Percentiles rank a stretch among this genome's conserved stretches.
phyloP scores from a whole-genome alignment of 192 early-diverging fungal species.

The Jimgerdemannia lactiflua region DNA sequence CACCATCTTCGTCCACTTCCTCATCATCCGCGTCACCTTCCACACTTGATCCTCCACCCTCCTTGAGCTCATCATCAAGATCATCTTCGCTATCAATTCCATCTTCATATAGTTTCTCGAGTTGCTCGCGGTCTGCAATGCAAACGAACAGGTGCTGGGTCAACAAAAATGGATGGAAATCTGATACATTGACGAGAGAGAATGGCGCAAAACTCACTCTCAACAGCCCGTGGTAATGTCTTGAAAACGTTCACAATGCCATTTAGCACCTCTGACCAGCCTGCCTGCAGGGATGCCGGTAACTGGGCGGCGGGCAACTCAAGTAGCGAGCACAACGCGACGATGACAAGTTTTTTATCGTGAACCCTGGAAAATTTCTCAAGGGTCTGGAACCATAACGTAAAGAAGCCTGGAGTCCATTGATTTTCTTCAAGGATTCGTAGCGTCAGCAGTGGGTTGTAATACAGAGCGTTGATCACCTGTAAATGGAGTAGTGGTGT shows the following conservation, averaged over 20 bases:
- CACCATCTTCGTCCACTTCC: conserved; percentile 52
- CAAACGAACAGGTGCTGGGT: neutral
- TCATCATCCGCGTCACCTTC: conserved; percentile 51
- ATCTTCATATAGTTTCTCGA: conserved; percentile 52
- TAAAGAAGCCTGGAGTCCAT: conserved; percentile 78
- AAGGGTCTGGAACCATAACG: conserved; percentile 71
- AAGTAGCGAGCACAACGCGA: conserved; percentile 73
- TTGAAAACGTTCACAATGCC: conserved; percentile 72
- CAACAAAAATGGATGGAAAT: neutral
- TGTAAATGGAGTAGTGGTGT: conserved; percentile 8
- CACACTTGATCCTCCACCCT: conserved; percentile 30
- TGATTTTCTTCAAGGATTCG: conserved; percentile 73
- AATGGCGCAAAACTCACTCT: conserved; percentile 36
- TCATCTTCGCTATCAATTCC: conserved; percentile 59
- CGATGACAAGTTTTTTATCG: conserved; percentile 92
- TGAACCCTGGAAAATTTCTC: conserved; percentile 81
- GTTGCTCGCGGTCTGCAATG: conserved; percentile 41
- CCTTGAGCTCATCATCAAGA: conserved; percentile 20
- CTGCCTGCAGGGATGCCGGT: conserved; percentile 66
- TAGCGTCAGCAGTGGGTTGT: conserved; percentile 80
- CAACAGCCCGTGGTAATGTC: conserved; percentile 67
- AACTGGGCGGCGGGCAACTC: conserved; percentile 68
- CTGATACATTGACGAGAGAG: neutral
- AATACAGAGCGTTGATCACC: conserved; percentile 83
- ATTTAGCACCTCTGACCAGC: conserved; percentile 73